These are phyloP conservation scores for Fragaria iinumae DNA, from an alignment of 306 rosid species.

Conservation along the genomic window DNA sequence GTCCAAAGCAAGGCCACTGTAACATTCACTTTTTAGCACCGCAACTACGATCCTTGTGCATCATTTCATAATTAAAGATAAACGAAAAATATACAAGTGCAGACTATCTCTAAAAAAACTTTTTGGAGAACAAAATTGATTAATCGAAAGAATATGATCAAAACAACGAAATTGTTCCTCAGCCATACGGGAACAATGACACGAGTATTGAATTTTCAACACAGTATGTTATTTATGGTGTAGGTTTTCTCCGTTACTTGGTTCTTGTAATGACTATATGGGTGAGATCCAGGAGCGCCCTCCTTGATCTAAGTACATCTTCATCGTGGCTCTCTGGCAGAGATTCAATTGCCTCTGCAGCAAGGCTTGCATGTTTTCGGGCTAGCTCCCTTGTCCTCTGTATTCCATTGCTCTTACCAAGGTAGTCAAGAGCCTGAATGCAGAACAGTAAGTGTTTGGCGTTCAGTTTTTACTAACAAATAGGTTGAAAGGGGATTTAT, in stretches of 20 bases:
- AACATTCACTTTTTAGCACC: neutral
- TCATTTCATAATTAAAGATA: neutral
- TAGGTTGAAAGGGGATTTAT: neutral
- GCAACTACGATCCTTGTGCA: neutral
- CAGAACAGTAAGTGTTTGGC: neutral
- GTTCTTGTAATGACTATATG: conserved; percentile 78
- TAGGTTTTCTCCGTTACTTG: conserved; percentile 43
- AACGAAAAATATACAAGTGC: neutral
- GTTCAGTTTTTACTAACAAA: neutral
- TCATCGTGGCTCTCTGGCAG: conserved; percentile 62
- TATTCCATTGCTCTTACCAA: conserved; percentile 77
- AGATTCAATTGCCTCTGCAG: conserved; percentile 85
- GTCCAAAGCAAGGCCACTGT: neutral
- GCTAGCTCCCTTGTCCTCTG: conserved; percentile 88
- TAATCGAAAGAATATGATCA: conserved; percentile 18
- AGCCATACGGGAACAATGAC: conserved; percentile 3
- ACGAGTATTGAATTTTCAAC: neutral
- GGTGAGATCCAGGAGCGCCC: conserved; percentile 82
- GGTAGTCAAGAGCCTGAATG: conserved; percentile 80
- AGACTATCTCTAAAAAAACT: neutral
- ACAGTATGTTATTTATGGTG: neutral
- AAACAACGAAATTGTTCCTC: conserved; percentile 3
- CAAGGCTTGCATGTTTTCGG: conserved; percentile 72
- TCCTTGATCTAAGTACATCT: conserved; percentile 77
- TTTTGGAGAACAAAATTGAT: conserved; percentile 4